Base-by-base conservation (phyloP, 2,329 filamentous ascomycete species). In the Fusarium penzigii region DNA sequence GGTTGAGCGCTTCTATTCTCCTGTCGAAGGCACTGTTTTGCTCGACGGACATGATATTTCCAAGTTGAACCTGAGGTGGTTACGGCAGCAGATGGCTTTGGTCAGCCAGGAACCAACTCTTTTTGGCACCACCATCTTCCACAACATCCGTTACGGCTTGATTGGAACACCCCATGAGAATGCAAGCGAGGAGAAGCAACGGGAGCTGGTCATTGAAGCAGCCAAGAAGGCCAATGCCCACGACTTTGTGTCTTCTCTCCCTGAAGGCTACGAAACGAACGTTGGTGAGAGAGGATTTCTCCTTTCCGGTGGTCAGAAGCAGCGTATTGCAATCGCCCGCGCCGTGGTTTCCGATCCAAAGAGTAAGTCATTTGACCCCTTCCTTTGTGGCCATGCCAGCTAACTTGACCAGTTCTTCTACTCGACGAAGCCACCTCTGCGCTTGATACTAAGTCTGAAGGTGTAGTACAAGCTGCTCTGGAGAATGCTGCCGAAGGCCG, bases 201-300 rank as follows among this genome's bases (percentile, higher is more conserved):
- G 74, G 47, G 83, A 88, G 50, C 78, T 93, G 16, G 83, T 97
- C 39, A 80, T 89, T 45, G 82, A 90, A 40, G 94, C 94, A 14
- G 90, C 94, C 9, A 89, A 85, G 70, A 95, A 89, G 80, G 89
- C 94, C 13, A 97, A 97, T 63, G 93, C 93, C 1, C 92, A 97
- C 68, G 92, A 96, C 59, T 99, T 99, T 68, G 87, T 99, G 59
- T 82, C 78, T 6, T 74, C 80, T 12, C 81, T 97, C 1, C 92
- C 94, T 0, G 89, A 97, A 61, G 89, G 89, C 2, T 97, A 97
- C 65, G 84, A 96, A 59, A 97, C 94, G 0, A 87, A 95, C 59
- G 93, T 97, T n/a, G 94, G 94, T 51, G 92, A 97, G 71, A 87
- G 92, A 57, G 94, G 94, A 10, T 96, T 96, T 68, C 75, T 97